A percentile compares a stretch with the other conserved stretches of the same genome.
These are phyloP conservation scores for Chaetomium sp. DNA, from an alignment of 2,329 filamentous ascomycete genomes.

Conservation along the genomic window DNA sequence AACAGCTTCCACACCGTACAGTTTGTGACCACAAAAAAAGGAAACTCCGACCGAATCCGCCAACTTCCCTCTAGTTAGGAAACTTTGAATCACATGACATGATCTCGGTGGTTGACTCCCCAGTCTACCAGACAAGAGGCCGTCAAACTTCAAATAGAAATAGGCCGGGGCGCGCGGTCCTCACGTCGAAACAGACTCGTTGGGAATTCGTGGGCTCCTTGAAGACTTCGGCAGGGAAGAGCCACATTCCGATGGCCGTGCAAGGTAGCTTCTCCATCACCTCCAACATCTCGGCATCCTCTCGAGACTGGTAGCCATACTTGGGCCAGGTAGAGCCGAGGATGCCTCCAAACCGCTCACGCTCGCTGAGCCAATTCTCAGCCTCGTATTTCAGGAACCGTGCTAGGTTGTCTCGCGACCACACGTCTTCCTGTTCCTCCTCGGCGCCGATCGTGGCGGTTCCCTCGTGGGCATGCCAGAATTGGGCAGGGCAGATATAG, in stretches of 20 bases:
- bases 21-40: too few relatives aligned
- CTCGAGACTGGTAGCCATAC: background rate
- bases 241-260: conserved; percentile 13
- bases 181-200: background rate
- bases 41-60: too few relatives aligned
- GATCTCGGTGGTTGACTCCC: too few relatives aligned
- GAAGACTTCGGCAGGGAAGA: conserved; percentile 4
- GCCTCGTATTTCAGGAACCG: background rate
- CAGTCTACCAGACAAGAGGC: too few relatives aligned
- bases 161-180: background rate
- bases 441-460: background rate
- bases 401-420: background rate
- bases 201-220: background rate
- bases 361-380: background rate
- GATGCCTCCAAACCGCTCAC: background rate
- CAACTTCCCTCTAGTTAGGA: too few relatives aligned
- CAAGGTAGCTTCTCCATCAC: conserved; percentile 8
- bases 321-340: background rate
- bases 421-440: background rate
- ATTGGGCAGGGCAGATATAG: background rate
- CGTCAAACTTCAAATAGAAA: conserved; percentile 8
- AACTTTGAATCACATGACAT: too few relatives aligned
- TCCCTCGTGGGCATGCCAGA: too few relatives aligned
- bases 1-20: too few relatives aligned
- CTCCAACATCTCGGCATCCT: conserved; percentile 5